Percentiles rank a stretch among this genome's conserved stretches.
These are phyloP conservation scores for Cladorrhinum samala DNA, from an alignment of 495 filamentous ascomycete species.

Conservation along the genomic window DNA sequence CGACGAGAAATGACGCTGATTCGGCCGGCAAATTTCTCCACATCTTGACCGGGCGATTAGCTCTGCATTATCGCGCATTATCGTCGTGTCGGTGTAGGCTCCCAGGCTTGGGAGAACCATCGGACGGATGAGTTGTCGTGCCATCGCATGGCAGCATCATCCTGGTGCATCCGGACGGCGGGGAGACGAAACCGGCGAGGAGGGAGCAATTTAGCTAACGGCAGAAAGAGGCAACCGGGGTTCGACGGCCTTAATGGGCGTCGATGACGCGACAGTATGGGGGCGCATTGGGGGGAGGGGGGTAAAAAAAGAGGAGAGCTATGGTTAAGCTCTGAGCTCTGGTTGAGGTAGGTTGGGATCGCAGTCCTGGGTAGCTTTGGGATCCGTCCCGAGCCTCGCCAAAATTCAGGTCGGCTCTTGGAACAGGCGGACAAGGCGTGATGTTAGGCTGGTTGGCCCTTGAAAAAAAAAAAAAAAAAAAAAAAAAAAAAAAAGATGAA, in stretches of 20 bases:
- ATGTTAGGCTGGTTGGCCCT: background rate
- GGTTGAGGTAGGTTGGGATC: background rate
- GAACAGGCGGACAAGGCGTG: background rate
- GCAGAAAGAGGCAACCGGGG: conserved; percentile 5
- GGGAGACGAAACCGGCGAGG: background rate
- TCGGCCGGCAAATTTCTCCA: conserved; percentile 16
- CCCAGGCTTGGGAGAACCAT: conserved; percentile 22
- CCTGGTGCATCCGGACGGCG: background rate
- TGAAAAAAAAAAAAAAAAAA: background rate
- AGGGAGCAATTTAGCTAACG: background rate
- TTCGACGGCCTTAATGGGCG: conserved; percentile 1
- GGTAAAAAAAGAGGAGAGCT: background rate
- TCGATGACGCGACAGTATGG: conserved; percentile 21
- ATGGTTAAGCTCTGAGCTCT: background rate
- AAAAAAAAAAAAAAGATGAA: conserved; percentile 6
- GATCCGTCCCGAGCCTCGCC: background rate
- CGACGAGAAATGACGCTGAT: conserved; percentile 6
- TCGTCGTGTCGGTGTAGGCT: conserved; percentile 5
- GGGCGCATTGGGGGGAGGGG: conserved; percentile 1
- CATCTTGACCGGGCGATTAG: conserved; percentile 26
- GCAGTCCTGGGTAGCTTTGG: background rate
- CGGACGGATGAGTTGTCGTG: conserved; percentile 24
- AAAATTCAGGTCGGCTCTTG: background rate
- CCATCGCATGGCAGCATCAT: conserved; percentile 16
- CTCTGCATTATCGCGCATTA: conserved; percentile 28